Base-by-base conservation (phyloP, 2,329 filamentous ascomycete species). In the Xylaria digitata region DNA sequence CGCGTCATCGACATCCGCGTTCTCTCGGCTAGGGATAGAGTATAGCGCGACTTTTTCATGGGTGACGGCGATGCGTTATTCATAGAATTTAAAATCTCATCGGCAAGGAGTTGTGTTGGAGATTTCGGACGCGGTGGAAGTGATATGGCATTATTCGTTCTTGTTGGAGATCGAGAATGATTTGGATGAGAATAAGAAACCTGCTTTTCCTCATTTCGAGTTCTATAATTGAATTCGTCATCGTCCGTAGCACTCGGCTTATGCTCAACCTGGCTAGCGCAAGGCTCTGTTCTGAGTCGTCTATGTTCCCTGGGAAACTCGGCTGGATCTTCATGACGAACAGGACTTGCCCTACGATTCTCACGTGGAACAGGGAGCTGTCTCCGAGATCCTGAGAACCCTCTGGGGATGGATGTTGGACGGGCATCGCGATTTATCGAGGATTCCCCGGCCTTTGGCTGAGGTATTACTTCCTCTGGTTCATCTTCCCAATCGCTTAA, bases 1-100 rank as follows among this genome's bases (percentile, higher is more conserved):
- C 89, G 84, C 0, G 90, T 88, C 89, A 97, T 95, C 19, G 92
- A 94, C 61, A 93, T 84, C 19, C 92, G 88, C 0, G 94, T 96
- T 54, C 94, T 90, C 75, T 96, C 93, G 3, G 90, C 86, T 0
- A 96, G 84, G 0, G 90, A 89, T 8, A 90, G 79, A 0, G 84
- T 85, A 57, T 87, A 87, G 0, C 87, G 82, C 0, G 81, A 79
- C 64, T 82, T 85, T 71, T 88, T 89, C 49, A 80, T 75, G 0
- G 88, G 88, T 0, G 88, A 89, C 0, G 87, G 87, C 1, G 87
- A 88, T 0, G 82, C 81, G 52, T 82, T 82, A 26, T 83, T 79
- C 75, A 89, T 85, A 0, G 84, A 86, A 13, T 83, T 82, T 4
- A 89, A 76, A 48, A 89, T 89, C 46, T 85, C 80, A 63, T 89